Base-by-base conservation (phyloP, 2,329 filamentous ascomycete species). In the Hymenotorrendiella dingleyae region DNA sequence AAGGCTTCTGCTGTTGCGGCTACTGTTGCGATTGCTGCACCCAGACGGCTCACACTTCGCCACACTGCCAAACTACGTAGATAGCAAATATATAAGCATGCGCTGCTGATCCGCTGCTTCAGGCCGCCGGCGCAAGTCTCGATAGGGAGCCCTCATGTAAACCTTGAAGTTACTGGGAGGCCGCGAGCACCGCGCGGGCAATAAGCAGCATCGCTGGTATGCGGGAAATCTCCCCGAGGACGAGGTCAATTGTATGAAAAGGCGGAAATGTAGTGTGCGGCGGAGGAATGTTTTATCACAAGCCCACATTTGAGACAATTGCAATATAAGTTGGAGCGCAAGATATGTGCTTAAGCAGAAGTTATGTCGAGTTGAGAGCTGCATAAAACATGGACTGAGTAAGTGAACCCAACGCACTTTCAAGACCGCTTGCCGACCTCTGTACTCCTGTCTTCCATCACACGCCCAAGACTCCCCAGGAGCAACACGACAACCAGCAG, bases 401-500 rank as follows among this genome's bases (percentile, higher is more conserved):
- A 33, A 42, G 21, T n/a, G 23, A 28, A 26, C 19, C 33, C 27
- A 22, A 30, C 11, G 23, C n/a, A n/a, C n/a, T n/a, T n/a, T 34
- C 30, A 27, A 40, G 28, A 39, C 42, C 41, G 32, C 41, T 39
- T 42, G 42, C 46, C 42, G 38, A 40, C 28, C 29, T 28, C 36
- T 38, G 35, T 47, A 24, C 52, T 54, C 46, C 45, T 52, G 51
- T 52, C 48, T 47, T 48, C 49, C 45, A 46, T 46, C 47, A 44
- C 50, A 47, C 50, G 49, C 49, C 39, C 24, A 45, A 37, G 14
- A 23, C 36, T 45, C 20, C 23, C 28, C 42, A 40, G 26, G 30
- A 40, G 27, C 27, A 22, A 46, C 39, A 50, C 50, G 34, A 48
- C 47, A 43, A 50, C 49, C 42, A 52, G 51, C 43, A 46, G 34